Percentiles rank a stretch among this genome's conserved stretches.
Evolutionary conservation across 192 early-diverging fungal species (phyloP).

Genomic region (Paraglomus occultum): DNA sequence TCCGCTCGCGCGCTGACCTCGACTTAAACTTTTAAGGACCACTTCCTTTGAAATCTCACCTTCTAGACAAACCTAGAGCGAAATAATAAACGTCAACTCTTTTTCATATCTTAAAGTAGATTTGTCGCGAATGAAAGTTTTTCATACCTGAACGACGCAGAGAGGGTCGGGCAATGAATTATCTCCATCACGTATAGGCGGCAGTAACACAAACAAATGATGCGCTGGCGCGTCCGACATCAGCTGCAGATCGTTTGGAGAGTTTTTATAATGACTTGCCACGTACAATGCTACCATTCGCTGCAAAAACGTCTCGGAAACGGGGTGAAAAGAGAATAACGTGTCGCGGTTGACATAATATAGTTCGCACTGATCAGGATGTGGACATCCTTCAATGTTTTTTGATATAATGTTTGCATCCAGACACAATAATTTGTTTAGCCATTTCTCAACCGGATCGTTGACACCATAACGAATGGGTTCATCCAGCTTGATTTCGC

Average conservation of each 20-base stretch:
- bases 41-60: conserved; percentile 90
- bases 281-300: conserved; percentile 98
- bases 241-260: conserved; percentile 96
- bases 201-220: conserved; percentile 94
- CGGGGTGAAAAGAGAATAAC: conserved; percentile 97
- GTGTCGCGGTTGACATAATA: conserved; percentile 98
- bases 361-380: conserved; percentile 91
- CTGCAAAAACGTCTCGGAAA: conserved; percentile 94
- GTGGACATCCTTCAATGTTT: conserved; percentile 82
- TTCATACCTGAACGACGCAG: conserved; percentile 66
- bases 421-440: conserved; percentile 92
- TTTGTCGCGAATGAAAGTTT: background rate
- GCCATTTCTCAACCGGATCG: conserved; percentile 93
- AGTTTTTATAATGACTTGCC: conserved; percentile 99
- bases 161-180: conserved; percentile 88
- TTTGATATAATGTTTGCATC: conserved; percentile 76
- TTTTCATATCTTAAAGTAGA: background rate
- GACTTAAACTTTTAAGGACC: conserved; percentile 76
- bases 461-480: conserved; percentile 90
- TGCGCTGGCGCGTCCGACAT: conserved; percentile 98
- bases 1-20: conserved; percentile 84
- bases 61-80: conserved; percentile 82
- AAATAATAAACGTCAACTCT: background rate
- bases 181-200: conserved; percentile 73
- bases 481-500: conserved; percentile 90